Base-by-base conservation (phyloP, 352 stramenopile species). In the Pythium oligandrum region DNA sequence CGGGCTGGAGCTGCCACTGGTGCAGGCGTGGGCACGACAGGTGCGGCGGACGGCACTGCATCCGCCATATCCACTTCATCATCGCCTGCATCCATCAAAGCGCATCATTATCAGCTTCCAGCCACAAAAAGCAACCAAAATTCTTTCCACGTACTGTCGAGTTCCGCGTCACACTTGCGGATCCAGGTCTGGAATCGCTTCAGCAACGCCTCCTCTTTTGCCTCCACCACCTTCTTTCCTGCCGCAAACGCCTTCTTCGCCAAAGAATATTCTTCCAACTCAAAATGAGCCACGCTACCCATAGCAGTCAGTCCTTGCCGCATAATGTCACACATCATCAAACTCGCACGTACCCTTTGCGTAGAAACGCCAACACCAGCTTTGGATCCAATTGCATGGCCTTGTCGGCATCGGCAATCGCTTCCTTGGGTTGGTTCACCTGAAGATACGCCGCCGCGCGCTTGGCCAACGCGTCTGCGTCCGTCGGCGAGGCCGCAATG, bases 111-210 rank as follows among this genome's bases (percentile, higher is more conserved):
- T 26, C 17, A 26, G 17, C 17, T 26, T 26, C 17, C 17, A 26
- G 17, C 17, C 17, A 26, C 17, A 26, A 26, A 26, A 26, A 26
- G 17, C 17, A 26, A 26, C 17, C 17, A 26, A 26, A 0, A 0
- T 26, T 26, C 17, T 26, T 26, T 26, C 53, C 31, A 63, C 79
- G 58, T 46, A 90, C 80, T 75, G 57, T 90, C 72, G 30, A 90
- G 10, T 47, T 96, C 86, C 0, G 83, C 81, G 40, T 96, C 76
- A 50, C 88, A 96, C 53, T 95, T 96, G 59, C 88, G 78, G 51
- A 95, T 78, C 83, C 86, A 96, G 32, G 74, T 93, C 62, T 83
- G 79, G 55, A 93, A 88, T 9, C 69, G 75, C 51, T 80, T 83
- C 9, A 53, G 44, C 9, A 88, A 51, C 30, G 50, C 37, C 17